Evolutionary conservation across 1,284 basidiomycete species (phyloP).

Genomic region (Ustilago nuda): DNA sequence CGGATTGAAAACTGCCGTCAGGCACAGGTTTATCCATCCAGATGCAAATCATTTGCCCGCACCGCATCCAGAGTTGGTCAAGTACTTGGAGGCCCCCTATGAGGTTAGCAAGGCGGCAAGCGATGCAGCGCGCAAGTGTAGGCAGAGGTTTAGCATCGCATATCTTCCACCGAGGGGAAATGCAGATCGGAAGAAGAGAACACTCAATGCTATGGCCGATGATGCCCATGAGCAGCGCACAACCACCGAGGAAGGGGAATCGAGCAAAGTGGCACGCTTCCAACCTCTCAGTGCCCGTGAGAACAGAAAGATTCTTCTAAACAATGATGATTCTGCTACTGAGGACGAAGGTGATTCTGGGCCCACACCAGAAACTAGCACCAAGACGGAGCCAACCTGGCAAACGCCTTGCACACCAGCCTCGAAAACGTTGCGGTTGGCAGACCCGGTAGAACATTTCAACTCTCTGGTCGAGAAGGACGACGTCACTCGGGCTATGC

Average conservation of each 20-base stretch:
- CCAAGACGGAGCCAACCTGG: slow-evolving; percentile 5
- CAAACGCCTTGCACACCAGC: not conserved
- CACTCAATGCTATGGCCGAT: slow-evolving; percentile 29
- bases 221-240: slow-evolving; percentile 6
- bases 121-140: slow-evolving; percentile 33
- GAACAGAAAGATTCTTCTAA: slow-evolving; percentile 10
- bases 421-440: slow-evolving; percentile 10
- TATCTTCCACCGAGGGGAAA: slow-evolving; percentile 47
- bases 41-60: slow-evolving; percentile 80
- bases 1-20: slow-evolving; percentile 89
- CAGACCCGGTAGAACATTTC: slow-evolving; percentile 42
- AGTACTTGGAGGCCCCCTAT: slow-evolving; percentile 83
- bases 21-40: slow-evolving; percentile 83
- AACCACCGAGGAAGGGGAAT: slow-evolving; percentile 4
- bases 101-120: slow-evolving; percentile 72
- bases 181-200: slow-evolving; percentile 39
- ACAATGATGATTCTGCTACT: slow-evolving; percentile 42
- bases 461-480: slow-evolving; percentile 40
- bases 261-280: slow-evolving; percentile 15
- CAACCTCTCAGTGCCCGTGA: slow-evolving; percentile 8
- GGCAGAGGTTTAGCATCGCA: slow-evolving; percentile 41
- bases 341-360: slow-evolving; percentile 41
- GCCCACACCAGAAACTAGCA: slow-evolving; percentile 2
- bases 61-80: slow-evolving; percentile 83
- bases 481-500: slow-evolving; percentile 45